Evolutionary conservation across 345 rosid genomes (phyloP).

Genomic region (Heritiera littoralis): DNA sequence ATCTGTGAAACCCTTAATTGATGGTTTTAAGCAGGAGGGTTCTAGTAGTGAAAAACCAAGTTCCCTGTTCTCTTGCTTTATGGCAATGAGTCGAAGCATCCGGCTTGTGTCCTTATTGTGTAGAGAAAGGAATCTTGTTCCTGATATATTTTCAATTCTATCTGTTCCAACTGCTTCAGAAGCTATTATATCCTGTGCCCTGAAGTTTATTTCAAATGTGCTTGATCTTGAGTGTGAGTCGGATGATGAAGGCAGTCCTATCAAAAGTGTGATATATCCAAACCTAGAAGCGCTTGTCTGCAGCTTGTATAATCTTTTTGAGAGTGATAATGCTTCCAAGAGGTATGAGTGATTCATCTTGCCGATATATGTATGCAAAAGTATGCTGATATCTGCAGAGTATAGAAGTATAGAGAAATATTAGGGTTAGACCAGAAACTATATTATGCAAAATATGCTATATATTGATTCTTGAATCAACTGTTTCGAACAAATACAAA

Average conservation of each 20-base stretch:
- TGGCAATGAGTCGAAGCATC: conserved; percentile 86
- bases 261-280: conserved; percentile 47
- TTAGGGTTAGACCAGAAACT: neutral
- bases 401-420: neutral
- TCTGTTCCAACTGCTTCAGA: conserved; percentile 72
- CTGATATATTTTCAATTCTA: conserved; percentile 81
- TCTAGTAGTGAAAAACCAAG: conserved; percentile 95
- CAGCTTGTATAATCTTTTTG: conserved; percentile 71
- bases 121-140: conserved; percentile 68
- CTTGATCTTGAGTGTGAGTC: conserved; percentile 63
- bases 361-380: neutral
- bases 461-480: neutral
- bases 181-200: conserved; percentile 64
- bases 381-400: neutral
- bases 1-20: conserved; percentile 67
- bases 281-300: conserved; percentile 59
- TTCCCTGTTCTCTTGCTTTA: conserved; percentile 81
- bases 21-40: conserved; percentile 83
- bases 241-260: conserved; percentile 46
- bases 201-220: conserved; percentile 79
- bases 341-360: conserved; percentile 49
- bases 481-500: neutral
- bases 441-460: neutral
- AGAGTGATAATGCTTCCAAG: conserved; percentile 48
- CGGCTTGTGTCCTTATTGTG: conserved; percentile 56